Base-by-base conservation (phyloP, 108 stramenopile genomes). In the Stephanodiscus triporus region DNA sequence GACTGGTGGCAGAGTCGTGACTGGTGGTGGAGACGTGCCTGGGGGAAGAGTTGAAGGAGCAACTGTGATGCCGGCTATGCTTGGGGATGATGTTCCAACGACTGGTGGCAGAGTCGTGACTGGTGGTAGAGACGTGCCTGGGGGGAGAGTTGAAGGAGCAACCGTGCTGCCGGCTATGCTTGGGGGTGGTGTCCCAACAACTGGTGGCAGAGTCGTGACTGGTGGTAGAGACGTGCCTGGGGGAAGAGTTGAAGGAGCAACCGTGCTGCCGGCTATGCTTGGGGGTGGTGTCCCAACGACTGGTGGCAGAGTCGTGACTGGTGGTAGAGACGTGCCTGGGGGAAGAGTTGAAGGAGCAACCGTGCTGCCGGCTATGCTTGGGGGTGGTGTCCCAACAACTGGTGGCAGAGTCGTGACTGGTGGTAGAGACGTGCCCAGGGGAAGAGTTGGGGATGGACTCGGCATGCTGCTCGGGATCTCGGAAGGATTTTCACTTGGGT, bases 241-340 rank as follows among this genome's bases (percentile, higher is more conserved):
- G 26, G 66, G 49, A 26, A 49, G 43, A 20, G 17, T 66, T 4
- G 64, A 66, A 16, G 48, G 45, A 19, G 57, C 26, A 14, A 0
- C 50, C 14, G 50, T 51, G 50, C 50, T 8, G 9, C n/a, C n/a
- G n/a, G n/a, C n/a, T n/a, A 40, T 40, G 1, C 9, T 3, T 37
- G 75, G 54, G 36, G 75, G 57, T 37, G 5, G 27, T 17, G 55
- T 57, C 45, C 49, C 20, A 48, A 26, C 48, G 24, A 58, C 2
- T 1, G 63, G 63, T 1, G 42, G 24, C 14, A 32, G 32, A 38
- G n/a, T n/a, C n/a, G n/a, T n/a, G n/a, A 14, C 29, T 10, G 30
- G 61, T 13, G 67, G 50, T 17, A 54, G 29, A 20, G 45, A 45
- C 43, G 10, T 11, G 40, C 48, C 48, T 10, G 65, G 65, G 13